Percentiles rank a stretch among this genome's conserved stretches.
phyloP scores from a whole-genome alignment of 192 early-diverging fungal genomes.

The Neocallimastix lanati region DNA sequence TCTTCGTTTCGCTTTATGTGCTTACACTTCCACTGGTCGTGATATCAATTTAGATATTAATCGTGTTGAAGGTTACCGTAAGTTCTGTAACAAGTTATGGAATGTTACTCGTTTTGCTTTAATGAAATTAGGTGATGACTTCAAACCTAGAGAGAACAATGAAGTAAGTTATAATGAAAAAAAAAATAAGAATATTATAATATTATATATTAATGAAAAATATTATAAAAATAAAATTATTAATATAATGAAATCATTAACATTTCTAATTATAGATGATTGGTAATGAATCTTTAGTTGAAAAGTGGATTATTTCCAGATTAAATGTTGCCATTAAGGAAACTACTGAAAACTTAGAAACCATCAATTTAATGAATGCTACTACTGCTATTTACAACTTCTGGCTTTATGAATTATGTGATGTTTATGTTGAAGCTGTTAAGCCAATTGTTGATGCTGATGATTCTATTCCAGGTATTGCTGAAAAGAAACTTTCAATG shows the following conservation, averaged over 20 bases:
- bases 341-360: conserved; percentile 51
- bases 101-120: conserved; percentile 92
- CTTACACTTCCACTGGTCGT: conserved; percentile 56
- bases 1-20: conserved; percentile 61
- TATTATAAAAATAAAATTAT: too few species aligned
- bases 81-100: conserved; percentile 99
- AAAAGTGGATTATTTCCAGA: conserved; percentile 82
- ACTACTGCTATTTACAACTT: conserved; percentile 76
- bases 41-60: conserved; percentile 87
- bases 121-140: conserved; percentile 82
- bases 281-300: conserved; percentile 69
- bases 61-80: conserved; percentile 96
- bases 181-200: too few species aligned
- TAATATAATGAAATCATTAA: too few species aligned
- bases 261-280: conserved; percentile 29
- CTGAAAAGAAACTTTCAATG: conserved; percentile 26
- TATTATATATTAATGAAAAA: too few species aligned
- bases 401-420: conserved; percentile 93
- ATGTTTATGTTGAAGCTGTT: conserved; percentile 83
- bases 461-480: conserved; percentile 25
- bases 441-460: conserved; percentile 72
- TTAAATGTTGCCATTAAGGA: conserved; percentile 66
- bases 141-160: conserved; percentile 40
- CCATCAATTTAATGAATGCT: conserved; percentile 82
- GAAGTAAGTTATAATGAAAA: conserved; percentile 7